Evolutionary conservation across 495 filamentous ascomycete genomes (phyloP).

Genomic region (Penicillium robsamsonii): DNA sequence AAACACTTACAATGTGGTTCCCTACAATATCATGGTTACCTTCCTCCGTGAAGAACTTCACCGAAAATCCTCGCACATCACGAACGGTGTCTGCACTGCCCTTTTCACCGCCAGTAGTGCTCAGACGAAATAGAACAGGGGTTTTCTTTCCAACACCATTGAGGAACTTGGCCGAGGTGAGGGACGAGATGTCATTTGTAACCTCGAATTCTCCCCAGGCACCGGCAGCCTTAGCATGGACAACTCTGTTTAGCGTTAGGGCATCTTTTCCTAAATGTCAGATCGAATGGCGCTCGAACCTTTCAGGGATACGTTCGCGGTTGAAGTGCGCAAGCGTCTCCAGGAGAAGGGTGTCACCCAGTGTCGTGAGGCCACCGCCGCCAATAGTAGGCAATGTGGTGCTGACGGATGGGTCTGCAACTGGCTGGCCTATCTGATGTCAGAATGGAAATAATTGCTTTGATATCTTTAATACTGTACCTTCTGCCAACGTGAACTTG

Average conservation of each 20-base stretch:
- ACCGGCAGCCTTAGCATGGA: constrained; percentile 64
- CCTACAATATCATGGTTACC: constrained; percentile 68
- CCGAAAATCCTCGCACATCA: constrained; percentile 61
- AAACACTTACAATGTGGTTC: constrained; percentile 44
- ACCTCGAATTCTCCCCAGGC: constrained; percentile 62
- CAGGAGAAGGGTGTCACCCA: constrained; percentile 32
- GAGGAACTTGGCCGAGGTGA: constrained; percentile 42
- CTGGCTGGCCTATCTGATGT: constrained; percentile 25
- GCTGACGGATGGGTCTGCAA: constrained; percentile 27
- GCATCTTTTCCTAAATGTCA: background rate
- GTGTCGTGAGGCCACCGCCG: constrained; percentile 26
- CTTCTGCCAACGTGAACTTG: constrained; percentile 26
- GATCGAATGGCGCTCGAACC: constrained; percentile 6
- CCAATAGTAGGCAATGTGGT: constrained; percentile 29
- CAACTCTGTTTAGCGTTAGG: constrained; percentile 42
- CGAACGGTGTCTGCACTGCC: constrained; percentile 60
- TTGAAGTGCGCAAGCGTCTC: constrained; percentile 49
- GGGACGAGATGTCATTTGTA: constrained; percentile 35
- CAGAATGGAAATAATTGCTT: background rate
- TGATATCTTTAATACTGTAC: constrained; percentile 7
- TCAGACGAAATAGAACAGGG: constrained; percentile 54
- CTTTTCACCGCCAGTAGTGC: constrained; percentile 58
- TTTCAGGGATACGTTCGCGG: constrained; percentile 57
- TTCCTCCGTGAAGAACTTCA: constrained; percentile 73
- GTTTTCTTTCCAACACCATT: constrained; percentile 60